These are phyloP conservation scores for Fraxinus excelsior DNA, from an alignment of 257 asterid genomes.

Conservation along the genomic window DNA sequence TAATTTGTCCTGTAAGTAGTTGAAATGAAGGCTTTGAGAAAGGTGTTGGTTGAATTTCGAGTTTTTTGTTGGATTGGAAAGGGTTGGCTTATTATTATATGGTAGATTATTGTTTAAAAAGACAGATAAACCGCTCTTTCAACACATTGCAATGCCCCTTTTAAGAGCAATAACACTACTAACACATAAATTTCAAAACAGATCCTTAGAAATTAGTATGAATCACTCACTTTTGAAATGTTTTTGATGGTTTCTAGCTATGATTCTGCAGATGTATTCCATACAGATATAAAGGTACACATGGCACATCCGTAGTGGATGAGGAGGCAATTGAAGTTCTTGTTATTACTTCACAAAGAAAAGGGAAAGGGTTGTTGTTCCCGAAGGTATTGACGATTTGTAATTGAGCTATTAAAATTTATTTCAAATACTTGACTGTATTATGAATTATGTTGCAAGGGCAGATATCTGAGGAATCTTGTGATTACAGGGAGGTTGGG, in stretches of 20 bases:
- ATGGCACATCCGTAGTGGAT: conserved; percentile 30
- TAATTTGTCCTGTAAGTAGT: background rate
- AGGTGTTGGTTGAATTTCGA: background rate
- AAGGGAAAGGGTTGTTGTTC: conserved; percentile 84
- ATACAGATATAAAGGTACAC: conserved; percentile 52
- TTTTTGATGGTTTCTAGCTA: background rate
- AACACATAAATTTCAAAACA: background rate
- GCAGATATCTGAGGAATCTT: background rate
- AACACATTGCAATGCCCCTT: background rate
- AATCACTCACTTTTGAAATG: background rate
- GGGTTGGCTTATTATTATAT: background rate
- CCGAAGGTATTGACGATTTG: conserved; percentile 63
- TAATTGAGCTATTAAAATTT: background rate
- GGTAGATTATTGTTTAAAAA: background rate
- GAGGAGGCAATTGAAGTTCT: conserved; percentile 90
- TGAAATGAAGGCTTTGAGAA: background rate
- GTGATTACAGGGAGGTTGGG: conserved; percentile 84
- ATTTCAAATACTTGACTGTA: background rate
- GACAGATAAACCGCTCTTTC: background rate
- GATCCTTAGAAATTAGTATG: background rate
- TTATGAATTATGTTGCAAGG: background rate
- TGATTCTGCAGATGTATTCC: conserved; percentile 77
- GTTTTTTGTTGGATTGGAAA: background rate
- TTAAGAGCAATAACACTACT: background rate
- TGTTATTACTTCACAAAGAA: conserved; percentile 71